Percentiles rank a stretch among this genome's conserved stretches.
Evolutionary conservation across 2,329 filamentous ascomycete genomes (phyloP).

Genomic region (Fusarium lateritium): DNA sequence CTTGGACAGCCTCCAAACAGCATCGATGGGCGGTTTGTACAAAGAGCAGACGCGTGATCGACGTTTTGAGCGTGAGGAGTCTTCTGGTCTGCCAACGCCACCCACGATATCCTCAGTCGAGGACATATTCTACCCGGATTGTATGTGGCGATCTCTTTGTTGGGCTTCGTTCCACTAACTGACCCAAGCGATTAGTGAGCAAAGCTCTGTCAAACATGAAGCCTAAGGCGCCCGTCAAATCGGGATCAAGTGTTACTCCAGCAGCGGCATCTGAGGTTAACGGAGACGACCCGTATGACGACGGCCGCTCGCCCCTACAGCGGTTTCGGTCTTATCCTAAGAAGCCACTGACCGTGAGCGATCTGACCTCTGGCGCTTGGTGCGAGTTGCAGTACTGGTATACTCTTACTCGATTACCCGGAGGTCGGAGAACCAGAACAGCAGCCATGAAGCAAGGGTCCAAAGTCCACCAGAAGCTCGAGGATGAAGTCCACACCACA

Average conservation of each 20-base stretch:
- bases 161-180: slow-evolving; percentile 65
- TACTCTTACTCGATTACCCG: slow-evolving; percentile 78
- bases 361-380: slow-evolving; percentile 91
- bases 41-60: slow-evolving; percentile 18
- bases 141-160: slow-evolving; percentile 58
- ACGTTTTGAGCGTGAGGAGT: neutral
- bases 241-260: slow-evolving; percentile 32
- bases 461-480: slow-evolving; percentile 84
- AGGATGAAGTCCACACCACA: slow-evolving; percentile 86
- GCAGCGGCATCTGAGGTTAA: slow-evolving; percentile 10
- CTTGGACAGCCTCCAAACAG: slow-evolving; percentile 14
- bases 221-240: slow-evolving; percentile 22
- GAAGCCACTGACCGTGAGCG: slow-evolving; percentile 88
- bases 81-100: slow-evolving; percentile 22
- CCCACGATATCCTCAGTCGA: slow-evolving; percentile 36
- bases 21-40: slow-evolving; percentile 3
- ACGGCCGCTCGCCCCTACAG: slow-evolving; percentile 73
- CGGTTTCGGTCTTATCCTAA: slow-evolving; percentile 83
- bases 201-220: slow-evolving; percentile 54
- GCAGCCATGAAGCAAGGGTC: slow-evolving; percentile 87
- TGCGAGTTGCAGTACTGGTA: slow-evolving; percentile 97
- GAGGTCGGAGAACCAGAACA: slow-evolving; percentile 82
- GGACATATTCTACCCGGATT: slow-evolving; percentile 65
- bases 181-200: slow-evolving; percentile 76
- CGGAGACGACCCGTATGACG: slow-evolving; percentile 44